Conservation (phyloP, 2,329 filamentous ascomycete species). For the Cercospora beticola region DNA sequence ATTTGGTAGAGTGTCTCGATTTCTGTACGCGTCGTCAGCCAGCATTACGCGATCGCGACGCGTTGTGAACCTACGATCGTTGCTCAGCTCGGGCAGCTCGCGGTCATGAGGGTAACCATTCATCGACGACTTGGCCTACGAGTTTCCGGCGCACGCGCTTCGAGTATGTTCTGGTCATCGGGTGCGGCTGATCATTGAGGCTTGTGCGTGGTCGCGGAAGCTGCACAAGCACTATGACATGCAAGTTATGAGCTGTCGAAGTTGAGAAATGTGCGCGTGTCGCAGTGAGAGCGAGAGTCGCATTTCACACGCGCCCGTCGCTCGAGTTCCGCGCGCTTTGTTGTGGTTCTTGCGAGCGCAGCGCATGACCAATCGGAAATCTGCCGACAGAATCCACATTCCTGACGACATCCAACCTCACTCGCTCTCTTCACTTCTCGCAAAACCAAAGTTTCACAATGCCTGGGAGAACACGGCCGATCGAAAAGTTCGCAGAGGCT, state of each 20-base stretch:
- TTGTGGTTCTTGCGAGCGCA: constrained; percentile 11
- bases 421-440: not conserved
- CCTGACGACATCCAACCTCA: constrained; percentile 7
- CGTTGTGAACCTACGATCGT: constrained; percentile 39
- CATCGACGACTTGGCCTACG: constrained; percentile 30
- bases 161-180: constrained; percentile 38
- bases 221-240: constrained; percentile 15
- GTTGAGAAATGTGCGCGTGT: constrained; percentile 2
- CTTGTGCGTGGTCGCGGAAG: not conserved
- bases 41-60: not conserved
- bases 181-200: constrained; percentile 26
- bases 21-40: constrained; percentile 53
- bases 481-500: constrained; percentile 67
- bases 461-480: constrained; percentile 57
- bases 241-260: constrained; percentile 13
- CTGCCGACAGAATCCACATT: not conserved
- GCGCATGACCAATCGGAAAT: not conserved
- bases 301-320: not conserved
- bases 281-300: not conserved
- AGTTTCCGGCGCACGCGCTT: constrained; percentile 39
- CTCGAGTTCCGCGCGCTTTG: constrained; percentile 11
- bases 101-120: constrained; percentile 34
- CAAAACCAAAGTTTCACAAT: constrained; percentile 27
- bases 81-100: constrained; percentile 43
- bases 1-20: constrained; percentile 77